A percentile compares a stretch with the other conserved stretches of the same genome.
These are phyloP conservation scores for Wickerhamomyces xylosicus DNA, from an alignment of 805 yeast species.

Conservation along the genomic window DNA sequence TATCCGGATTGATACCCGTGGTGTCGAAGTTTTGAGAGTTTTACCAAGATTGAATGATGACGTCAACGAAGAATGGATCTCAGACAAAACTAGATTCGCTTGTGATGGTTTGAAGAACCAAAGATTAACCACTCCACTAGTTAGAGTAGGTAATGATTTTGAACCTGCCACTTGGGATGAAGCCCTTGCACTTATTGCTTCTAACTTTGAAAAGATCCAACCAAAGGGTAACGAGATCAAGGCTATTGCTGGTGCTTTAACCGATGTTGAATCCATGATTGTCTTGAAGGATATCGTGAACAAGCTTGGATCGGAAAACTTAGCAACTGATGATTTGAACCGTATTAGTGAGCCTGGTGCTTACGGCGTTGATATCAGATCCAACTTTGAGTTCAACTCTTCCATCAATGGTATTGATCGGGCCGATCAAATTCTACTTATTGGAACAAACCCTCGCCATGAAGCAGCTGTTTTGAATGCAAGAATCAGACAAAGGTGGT, in stretches of 20 bases:
- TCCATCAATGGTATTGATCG: slow-evolving; percentile 71
- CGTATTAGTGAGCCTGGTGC: slow-evolving; percentile 34
- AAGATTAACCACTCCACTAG: slow-evolving; percentile 72
- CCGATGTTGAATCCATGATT: slow-evolving; percentile 76
- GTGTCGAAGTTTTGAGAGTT: slow-evolving; percentile 79
- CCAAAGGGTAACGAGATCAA: slow-evolving; percentile 66
- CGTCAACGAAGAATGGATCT: slow-evolving; percentile 85
- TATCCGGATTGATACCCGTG: slow-evolving; percentile 78
- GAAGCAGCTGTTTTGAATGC: slow-evolving; percentile 86
- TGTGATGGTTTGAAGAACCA: slow-evolving; percentile 81
- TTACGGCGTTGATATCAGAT: slow-evolving; percentile 64
- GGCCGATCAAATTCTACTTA: slow-evolving; percentile 70
- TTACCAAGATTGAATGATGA: slow-evolving; percentile 81
- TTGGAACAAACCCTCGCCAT: slow-evolving; percentile 83
- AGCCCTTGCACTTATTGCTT: slow-evolving; percentile 60
- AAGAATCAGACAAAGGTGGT: slow-evolving; percentile 75
- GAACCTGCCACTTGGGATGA: slow-evolving; percentile 81
- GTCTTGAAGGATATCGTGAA: slow-evolving; percentile 73
- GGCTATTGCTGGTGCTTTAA: slow-evolving; percentile 73
- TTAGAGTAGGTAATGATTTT: slow-evolving; percentile 60
- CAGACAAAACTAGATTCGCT: slow-evolving; percentile 80
- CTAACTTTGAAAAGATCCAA: slow-evolving; percentile 41
- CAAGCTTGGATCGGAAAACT: slow-evolving; percentile 70
- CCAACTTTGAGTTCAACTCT: slow-evolving; percentile 74
- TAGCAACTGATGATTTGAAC: slow-evolving; percentile 54